Percentiles rank a stretch among this genome's conserved stretches.
Evolutionary conservation across 2,329 filamentous ascomycete species (phyloP).

Genomic region (Curvularia eragrostidis): DNA sequence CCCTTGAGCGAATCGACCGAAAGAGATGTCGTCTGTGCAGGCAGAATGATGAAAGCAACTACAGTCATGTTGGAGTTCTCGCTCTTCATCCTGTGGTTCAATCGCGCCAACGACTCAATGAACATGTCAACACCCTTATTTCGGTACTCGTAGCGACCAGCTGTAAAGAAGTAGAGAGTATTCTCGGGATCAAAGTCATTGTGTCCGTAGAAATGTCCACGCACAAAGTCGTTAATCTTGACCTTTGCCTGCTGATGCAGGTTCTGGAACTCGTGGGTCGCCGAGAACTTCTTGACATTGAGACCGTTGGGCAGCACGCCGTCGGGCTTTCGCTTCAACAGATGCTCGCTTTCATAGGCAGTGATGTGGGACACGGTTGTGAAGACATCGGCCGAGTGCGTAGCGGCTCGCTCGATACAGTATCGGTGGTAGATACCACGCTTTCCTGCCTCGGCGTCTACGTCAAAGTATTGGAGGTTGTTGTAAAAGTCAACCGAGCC

Average conservation of each 20-base stretch:
- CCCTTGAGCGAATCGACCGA: conserved; percentile 96
- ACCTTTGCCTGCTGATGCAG: conserved; percentile 95
- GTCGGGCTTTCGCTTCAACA: conserved; percentile 96
- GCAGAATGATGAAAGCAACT: conserved; percentile 98
- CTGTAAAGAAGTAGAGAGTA: conserved; percentile 96
- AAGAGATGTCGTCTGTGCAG: conserved; percentile 91
- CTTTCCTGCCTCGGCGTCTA: conserved; percentile 95
- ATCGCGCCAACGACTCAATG: conserved; percentile 90
- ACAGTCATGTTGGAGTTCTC: conserved; percentile 89
- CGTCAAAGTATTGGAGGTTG: conserved; percentile 95
- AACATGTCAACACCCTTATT: conserved; percentile 99
- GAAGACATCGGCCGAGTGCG: conserved; percentile 94
- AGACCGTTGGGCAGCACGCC: conserved; percentile 95
- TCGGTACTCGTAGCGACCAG: conserved; percentile 94
- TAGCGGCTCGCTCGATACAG: conserved; percentile 93
- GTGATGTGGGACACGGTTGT: conserved; percentile 99
- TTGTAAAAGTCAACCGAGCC: conserved; percentile 99
- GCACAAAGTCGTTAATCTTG: conserved; percentile 97
- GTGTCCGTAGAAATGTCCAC: conserved; percentile 97
- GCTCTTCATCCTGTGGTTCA: conserved; percentile 91
- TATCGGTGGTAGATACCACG: conserved; percentile 98
- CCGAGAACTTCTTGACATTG: conserved; percentile 98
- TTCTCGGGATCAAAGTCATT: conserved; percentile 97
- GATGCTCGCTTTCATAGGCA: conserved; percentile 95
- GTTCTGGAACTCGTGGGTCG: conserved; percentile 99